These are phyloP conservation scores for Gossypium australe DNA, from an alignment of 345 rosid genomes.

Conservation along the genomic window DNA sequence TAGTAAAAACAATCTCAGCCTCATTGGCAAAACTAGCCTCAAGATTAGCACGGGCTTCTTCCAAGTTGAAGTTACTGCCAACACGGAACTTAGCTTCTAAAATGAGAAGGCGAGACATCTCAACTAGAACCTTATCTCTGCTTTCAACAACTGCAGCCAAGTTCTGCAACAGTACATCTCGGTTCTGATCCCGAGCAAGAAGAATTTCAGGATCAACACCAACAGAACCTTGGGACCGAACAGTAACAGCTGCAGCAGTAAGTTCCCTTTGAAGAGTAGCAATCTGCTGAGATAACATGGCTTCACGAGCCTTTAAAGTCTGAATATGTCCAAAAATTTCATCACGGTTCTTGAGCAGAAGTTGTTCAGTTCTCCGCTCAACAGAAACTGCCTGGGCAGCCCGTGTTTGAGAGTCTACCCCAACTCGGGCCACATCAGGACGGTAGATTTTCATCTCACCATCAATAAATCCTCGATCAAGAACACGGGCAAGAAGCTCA, in stretches of 20 bases:
- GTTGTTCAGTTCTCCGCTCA: slow-evolving; percentile 94
- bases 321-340: slow-evolving; percentile 87
- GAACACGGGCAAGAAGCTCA: slow-evolving; percentile 95
- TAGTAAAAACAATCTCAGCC: slow-evolving; percentile 99
- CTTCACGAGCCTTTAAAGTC: slow-evolving; percentile 66
- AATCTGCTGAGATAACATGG: slow-evolving; percentile 73
- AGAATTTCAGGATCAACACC: slow-evolving; percentile 97
- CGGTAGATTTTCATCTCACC: slow-evolving; percentile 98
- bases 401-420: slow-evolving; percentile 95
- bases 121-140: slow-evolving; percentile 93
- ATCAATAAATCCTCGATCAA: slow-evolving; percentile 97
- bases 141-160: slow-evolving; percentile 94
- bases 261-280: slow-evolving; percentile 76
- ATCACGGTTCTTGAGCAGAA: slow-evolving; percentile 72
- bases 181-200: slow-evolving; percentile 81
- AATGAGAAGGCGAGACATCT: slow-evolving; percentile 94
- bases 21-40: slow-evolving; percentile 99
- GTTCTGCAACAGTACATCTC: slow-evolving; percentile 78
- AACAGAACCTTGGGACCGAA: slow-evolving; percentile 92
- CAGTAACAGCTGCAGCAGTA: slow-evolving; percentile 62
- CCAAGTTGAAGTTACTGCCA: slow-evolving; percentile 77
- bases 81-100: slow-evolving; percentile 74
- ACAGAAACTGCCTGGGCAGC: slow-evolving; percentile 99
- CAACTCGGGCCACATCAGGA: slow-evolving; percentile 98
- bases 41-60: slow-evolving; percentile 93